phyloP scores from a whole-genome alignment of 2,329 filamentous ascomycete genomes.

The Cryphonectria radicalis region DNA sequence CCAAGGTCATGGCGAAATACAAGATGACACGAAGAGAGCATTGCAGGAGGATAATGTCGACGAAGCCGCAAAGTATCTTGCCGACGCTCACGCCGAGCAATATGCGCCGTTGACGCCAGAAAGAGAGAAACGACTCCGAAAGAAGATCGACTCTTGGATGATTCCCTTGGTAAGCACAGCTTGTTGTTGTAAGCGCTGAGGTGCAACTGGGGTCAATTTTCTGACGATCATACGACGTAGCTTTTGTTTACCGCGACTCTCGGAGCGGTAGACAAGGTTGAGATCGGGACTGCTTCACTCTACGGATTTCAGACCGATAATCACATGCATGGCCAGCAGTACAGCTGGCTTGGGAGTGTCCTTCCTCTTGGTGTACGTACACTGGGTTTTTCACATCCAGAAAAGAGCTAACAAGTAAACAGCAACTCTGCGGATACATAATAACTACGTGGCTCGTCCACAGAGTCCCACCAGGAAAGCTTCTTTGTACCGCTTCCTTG shows the following conservation, averaged over 20 bases:
- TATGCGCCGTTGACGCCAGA: slow-evolving; percentile 36
- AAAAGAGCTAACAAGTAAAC: slow-evolving; percentile 21
- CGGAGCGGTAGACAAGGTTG: slow-evolving; percentile 40
- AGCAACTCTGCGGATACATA: slow-evolving; percentile 34
- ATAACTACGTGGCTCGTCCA: slow-evolving; percentile 37
- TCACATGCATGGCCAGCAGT: slow-evolving; percentile 38
- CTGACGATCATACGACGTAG: slow-evolving; percentile 23
- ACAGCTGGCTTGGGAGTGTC: slow-evolving; percentile 41
- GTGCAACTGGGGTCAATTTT: background rate
- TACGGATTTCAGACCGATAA: slow-evolving; percentile 42
- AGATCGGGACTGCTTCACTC: slow-evolving; percentile 40
- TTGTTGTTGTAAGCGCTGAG: background rate
- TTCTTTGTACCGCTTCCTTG: slow-evolving; percentile 35
- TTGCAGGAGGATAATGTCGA: slow-evolving; percentile 2
- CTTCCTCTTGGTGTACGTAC: slow-evolving; percentile 36
- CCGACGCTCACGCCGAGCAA: slow-evolving; percentile 8
- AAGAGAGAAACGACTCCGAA: slow-evolving; percentile 36
- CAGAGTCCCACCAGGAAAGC: slow-evolving; percentile 35
- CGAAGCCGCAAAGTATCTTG: slow-evolving; percentile 26
- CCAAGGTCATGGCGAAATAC: slow-evolving; percentile 9
- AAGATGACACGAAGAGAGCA: background rate
- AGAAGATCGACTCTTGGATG: slow-evolving; percentile 37
- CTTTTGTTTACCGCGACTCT: slow-evolving; percentile 37
- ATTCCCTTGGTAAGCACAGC: slow-evolving; percentile 34
- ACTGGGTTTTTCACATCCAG: background rate